Evolutionary conservation across 2,329 filamentous ascomycete genomes (phyloP).

Genomic region (Ceratocystis colombiana): DNA sequence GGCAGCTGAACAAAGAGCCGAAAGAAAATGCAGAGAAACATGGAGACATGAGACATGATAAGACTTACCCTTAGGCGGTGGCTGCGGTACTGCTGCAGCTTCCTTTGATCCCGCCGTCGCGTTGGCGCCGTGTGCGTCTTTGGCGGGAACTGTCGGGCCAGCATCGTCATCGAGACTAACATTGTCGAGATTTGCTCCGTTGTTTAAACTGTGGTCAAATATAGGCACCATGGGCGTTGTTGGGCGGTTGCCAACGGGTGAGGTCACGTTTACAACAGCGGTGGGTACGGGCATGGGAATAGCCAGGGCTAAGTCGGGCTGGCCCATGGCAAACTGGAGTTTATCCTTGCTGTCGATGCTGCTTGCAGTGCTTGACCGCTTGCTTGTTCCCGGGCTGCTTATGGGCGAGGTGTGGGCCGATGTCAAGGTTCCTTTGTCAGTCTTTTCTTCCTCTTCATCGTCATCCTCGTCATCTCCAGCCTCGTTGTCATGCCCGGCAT

Average conservation of each 20-base stretch:
- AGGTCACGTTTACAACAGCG: constrained; percentile 22
- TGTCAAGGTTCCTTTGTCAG: constrained; percentile 24
- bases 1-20: constrained; percentile 10
- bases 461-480: constrained; percentile 21
- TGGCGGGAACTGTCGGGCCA: constrained; percentile 21
- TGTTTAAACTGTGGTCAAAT: constrained; percentile 37
- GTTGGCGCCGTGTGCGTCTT: constrained; percentile 5
- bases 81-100: constrained; percentile 10
- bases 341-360: constrained; percentile 25
- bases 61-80: constrained; percentile 24
- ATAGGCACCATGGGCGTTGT: constrained; percentile 25
- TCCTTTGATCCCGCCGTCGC: neutral
- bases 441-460: constrained; percentile 24
- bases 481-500: constrained; percentile 14
- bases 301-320: constrained; percentile 20
- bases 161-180: constrained; percentile 58
- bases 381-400: constrained; percentile 24
- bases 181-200: constrained; percentile 44
- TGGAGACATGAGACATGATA: constrained; percentile 5
- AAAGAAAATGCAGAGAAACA: neutral
- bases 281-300: constrained; percentile 25
- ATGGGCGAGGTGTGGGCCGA: constrained; percentile 22
- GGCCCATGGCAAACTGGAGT: constrained; percentile 23
- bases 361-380: constrained; percentile 25
- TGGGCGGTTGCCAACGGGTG: constrained; percentile 23